phyloP scores from a whole-genome alignment of 2,329 filamentous ascomycete genomes.

The Nectriaceae sp. region DNA sequence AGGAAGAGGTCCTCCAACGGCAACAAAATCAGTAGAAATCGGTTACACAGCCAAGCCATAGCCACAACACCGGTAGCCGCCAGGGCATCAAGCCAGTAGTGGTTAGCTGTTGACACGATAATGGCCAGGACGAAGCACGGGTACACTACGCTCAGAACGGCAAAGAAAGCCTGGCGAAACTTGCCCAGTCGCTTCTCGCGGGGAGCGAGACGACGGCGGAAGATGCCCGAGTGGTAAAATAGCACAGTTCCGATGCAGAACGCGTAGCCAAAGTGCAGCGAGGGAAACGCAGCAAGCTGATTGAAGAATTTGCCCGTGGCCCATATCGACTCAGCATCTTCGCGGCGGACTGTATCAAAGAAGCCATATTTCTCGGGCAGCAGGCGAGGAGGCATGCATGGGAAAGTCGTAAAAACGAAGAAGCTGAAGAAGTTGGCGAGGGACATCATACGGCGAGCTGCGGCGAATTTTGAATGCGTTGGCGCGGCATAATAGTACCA shows the following conservation, averaged over 20 bases:
- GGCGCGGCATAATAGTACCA: constrained; percentile 64
- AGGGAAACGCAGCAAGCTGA: constrained; percentile 59
- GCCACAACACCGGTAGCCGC: constrained; percentile 63
- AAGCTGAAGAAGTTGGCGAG: constrained; percentile 59
- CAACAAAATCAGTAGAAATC: constrained; percentile 58
- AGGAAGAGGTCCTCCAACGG: constrained; percentile 68
- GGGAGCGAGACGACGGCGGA: constrained; percentile 34
- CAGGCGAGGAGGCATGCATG: constrained; percentile 59
- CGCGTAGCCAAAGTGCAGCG: constrained; percentile 58
- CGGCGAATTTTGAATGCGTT: constrained; percentile 37
- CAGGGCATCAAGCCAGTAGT: constrained; percentile 66
- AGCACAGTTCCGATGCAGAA: constrained; percentile 57
- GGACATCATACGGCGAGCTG: constrained; percentile 44
- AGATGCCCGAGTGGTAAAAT: constrained; percentile 52
- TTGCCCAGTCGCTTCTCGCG: constrained; percentile 33
- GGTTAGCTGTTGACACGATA: constrained; percentile 64
- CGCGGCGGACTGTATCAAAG: constrained; percentile 55
- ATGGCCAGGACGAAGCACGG: constrained; percentile 55
- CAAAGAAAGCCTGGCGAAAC: constrained; percentile 30
- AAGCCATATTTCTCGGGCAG: constrained; percentile 59
- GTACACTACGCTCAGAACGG: constrained; percentile 49
- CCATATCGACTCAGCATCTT: constrained; percentile 58
- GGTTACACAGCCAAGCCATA: constrained; percentile 57
- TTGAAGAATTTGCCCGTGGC: constrained; percentile 61
- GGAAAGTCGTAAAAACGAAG: constrained; percentile 55